phyloP scores from a whole-genome alignment of 768 basidiomycete species.

The Leccinum variicolor region DNA sequence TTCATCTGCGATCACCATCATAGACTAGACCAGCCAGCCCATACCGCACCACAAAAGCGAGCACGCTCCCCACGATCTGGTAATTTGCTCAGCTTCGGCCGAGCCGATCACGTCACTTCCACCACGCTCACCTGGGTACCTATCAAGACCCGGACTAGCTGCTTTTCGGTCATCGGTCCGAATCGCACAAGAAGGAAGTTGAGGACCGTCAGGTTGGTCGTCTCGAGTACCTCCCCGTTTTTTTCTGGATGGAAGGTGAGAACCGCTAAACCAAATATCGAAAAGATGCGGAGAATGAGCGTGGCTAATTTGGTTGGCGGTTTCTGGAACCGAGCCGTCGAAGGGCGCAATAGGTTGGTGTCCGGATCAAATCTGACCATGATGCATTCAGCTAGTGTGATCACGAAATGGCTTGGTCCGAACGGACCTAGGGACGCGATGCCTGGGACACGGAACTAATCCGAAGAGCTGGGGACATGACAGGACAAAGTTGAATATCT shows the following conservation, averaged over 20 bases:
- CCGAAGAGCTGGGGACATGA: conserved; percentile 95
- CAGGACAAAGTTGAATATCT: conserved; percentile 95
- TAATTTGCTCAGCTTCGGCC: conserved; percentile 5
- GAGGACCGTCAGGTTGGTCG: conserved; percentile 88
- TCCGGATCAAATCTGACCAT: conserved; percentile 62
- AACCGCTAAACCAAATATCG: conserved; percentile 61
- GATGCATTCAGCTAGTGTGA: background rate
- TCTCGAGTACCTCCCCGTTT: conserved; percentile 59
- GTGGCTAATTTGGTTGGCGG: conserved; percentile 55
- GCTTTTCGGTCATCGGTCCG: conserved; percentile 85
- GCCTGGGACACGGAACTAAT: conserved; percentile 89
- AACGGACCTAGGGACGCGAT: conserved; percentile 84
- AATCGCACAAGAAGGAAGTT: conserved; percentile 78
- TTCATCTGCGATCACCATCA: conserved; percentile 82
- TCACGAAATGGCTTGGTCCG: background rate
- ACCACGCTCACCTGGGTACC: conserved; percentile 57
- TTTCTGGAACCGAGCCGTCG: conserved; percentile 56
- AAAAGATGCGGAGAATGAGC: conserved; percentile 56
- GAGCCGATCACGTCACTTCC: background rate
- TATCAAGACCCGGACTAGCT: conserved; percentile 71
- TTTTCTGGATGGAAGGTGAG: conserved; percentile 54
- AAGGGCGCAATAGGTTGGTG: conserved; percentile 78
- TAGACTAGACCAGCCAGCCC: conserved; percentile 88
- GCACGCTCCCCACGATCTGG: conserved; percentile 68
- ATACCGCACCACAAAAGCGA: conserved; percentile 87